A percentile compares a stretch with the other conserved stretches of the same genome.
These are phyloP conservation scores for Juncus effusus DNA, from an alignment of 176 grass and related monocot genomes.

Conservation along the genomic window DNA sequence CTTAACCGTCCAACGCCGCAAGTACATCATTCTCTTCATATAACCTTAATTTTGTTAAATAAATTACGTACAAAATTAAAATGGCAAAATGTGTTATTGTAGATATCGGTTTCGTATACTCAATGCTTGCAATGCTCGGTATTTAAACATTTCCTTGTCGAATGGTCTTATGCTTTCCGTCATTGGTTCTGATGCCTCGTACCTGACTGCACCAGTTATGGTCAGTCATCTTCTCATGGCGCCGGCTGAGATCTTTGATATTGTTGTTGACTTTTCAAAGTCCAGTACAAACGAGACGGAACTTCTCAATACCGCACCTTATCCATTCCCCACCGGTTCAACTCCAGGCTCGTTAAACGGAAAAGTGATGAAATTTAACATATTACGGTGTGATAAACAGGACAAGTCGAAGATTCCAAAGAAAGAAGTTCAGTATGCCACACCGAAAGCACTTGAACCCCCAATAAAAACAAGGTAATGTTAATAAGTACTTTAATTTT, in stretches of 20 bases:
- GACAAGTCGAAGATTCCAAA: slow-evolving; percentile 42
- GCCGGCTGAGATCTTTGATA: slow-evolving; percentile 48
- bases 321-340: slow-evolving; percentile 63
- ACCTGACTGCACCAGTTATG: slow-evolving; percentile 44
- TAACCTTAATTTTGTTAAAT: background rate
- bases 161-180: slow-evolving; percentile 34
- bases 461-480: too few relatives aligned
- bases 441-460: slow-evolving; percentile 20
- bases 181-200: slow-evolving; percentile 50
- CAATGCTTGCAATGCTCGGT: slow-evolving; percentile 77
- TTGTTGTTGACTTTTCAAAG: slow-evolving; percentile 39
- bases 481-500: slow-evolving; percentile 35
- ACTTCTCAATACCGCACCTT: slow-evolving; percentile 53
- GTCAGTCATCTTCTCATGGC: slow-evolving; percentile 36
- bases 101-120: slow-evolving; percentile 55
- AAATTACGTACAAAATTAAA: too few relatives aligned
- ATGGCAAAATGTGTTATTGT: background rate
- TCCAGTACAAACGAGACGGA: background rate
- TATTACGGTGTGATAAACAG: slow-evolving; percentile 20
- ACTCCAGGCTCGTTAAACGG: slow-evolving; percentile 44
- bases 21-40: slow-evolving; percentile 9
- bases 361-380: slow-evolving; percentile 69
- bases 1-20: slow-evolving; percentile 32
- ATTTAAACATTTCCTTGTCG: slow-evolving; percentile 46
- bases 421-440: slow-evolving; percentile 30